phyloP scores from a whole-genome alignment of 202 grass and related monocot species.

The Schoenoplectus triqueter region DNA sequence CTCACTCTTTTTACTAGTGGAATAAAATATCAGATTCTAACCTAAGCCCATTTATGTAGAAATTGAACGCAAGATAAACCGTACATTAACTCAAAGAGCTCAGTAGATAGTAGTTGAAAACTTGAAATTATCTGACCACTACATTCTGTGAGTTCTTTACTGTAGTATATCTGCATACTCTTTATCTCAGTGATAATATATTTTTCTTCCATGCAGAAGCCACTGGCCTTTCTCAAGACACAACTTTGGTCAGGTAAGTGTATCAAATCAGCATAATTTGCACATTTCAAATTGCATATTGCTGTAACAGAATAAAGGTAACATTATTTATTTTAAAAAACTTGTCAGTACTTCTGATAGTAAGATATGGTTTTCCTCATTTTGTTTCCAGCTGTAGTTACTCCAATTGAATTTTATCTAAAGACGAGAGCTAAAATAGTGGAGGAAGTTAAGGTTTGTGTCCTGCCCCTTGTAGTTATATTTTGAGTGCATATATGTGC shows the following conservation, averaged over 20 bases:
- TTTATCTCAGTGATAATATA: not conserved
- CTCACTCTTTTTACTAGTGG: not conserved
- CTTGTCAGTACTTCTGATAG: conserved; percentile 24
- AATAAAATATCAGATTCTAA: not conserved
- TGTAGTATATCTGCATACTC: not conserved
- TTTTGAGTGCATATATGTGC: conserved; percentile 24
- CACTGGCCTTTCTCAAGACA: conserved; percentile 62
- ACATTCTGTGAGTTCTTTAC: not conserved
- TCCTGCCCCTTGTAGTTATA: conserved; percentile 14
- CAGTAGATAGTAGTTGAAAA: not conserved
- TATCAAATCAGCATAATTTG: conserved; percentile 36
- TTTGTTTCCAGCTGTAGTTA: conserved; percentile 59
- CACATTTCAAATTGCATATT: conserved; percentile 12
- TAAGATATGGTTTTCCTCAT: conserved; percentile 32
- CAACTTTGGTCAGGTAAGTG: conserved; percentile 70
- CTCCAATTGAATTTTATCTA: conserved; percentile 69
- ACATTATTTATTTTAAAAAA: conserved; percentile 28
- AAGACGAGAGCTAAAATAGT: conserved; percentile 79
- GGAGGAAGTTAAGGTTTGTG: conserved; percentile 84
- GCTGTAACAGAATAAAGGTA: not conserved
- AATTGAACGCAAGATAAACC: conserved; percentile 6
- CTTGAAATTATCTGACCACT: conserved; percentile 2
- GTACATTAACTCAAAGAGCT: not conserved
- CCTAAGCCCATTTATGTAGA: not conserved
- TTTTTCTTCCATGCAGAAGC: conserved; percentile 64